Evolutionary conservation across 306 rosid genomes (phyloP).

Genomic region (Fagus crenata): DNA sequence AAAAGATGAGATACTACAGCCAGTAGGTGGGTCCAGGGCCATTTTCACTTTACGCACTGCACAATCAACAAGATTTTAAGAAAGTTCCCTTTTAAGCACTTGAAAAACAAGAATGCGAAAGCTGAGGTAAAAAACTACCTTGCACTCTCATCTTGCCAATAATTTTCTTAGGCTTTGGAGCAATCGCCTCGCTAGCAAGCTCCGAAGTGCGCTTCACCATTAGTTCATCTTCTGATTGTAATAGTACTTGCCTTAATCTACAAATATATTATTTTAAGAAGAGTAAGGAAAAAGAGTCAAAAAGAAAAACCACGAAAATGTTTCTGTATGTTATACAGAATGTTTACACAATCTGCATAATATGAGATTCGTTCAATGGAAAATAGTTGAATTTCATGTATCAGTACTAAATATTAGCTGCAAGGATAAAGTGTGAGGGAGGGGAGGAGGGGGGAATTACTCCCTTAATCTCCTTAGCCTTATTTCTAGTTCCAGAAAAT

Average conservation of each 20-base stretch:
- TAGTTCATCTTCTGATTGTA: conserved; percentile 92
- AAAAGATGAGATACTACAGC: conserved; percentile 75
- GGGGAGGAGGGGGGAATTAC: too few species aligned
- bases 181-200: conserved; percentile 73
- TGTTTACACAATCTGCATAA: not conserved
- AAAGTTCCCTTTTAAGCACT: conserved; percentile 15
- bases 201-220: conserved; percentile 73
- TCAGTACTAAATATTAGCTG: not conserved
- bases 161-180: conserved; percentile 80
- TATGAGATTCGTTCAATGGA: not conserved
- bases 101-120: conserved; percentile 24
- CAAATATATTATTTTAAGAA: conserved; percentile 23
- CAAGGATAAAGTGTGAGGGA: not conserved
- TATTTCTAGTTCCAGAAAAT: too few species aligned
- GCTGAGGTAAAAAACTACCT: conserved; percentile 52
- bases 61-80: conserved; percentile 27
- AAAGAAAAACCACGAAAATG: conserved; percentile 6
- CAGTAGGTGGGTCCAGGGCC: conserved; percentile 80
- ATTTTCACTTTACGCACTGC: conserved; percentile 91
- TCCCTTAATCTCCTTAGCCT: too few species aligned
- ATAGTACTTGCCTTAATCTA: conserved; percentile 79
- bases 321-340: not conserved
- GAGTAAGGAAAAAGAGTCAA: conserved; percentile 10
- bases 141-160: conserved; percentile 97
- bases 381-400: not conserved